phyloP scores from a whole-genome alignment of 2,329 filamentous ascomycete species.

The Arthrobotrys pseudoclavata region DNA sequence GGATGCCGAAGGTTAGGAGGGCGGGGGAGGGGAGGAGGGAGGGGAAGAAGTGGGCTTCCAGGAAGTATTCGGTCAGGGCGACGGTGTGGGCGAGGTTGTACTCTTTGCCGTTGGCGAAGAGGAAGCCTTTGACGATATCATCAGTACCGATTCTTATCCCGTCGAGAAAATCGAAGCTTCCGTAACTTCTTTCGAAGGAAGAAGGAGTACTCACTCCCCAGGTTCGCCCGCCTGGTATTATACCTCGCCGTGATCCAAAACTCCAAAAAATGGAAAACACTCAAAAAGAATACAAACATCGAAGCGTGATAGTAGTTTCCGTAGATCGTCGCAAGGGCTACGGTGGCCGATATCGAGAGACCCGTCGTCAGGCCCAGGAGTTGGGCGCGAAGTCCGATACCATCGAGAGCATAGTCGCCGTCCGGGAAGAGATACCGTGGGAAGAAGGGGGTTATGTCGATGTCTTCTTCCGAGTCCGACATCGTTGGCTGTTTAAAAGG shows the following conservation, averaged over 20 bases:
- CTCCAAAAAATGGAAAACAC: conserved; percentile 94
- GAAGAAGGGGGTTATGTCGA: conserved; percentile 59
- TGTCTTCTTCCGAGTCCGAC: conserved; percentile 46
- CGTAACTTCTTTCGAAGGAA: no score
- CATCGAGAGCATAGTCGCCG: conserved; percentile 72
- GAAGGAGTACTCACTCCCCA: conserved; percentile 68
- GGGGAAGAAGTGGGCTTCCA: conserved; percentile 74
- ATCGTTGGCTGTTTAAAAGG: conserved; percentile 26
- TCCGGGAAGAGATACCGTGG: conserved; percentile 66
- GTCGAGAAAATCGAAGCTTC: neutral
- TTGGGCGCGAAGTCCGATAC: conserved; percentile 74
- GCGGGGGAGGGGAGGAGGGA: conserved; percentile 63
- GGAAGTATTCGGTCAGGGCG: conserved; percentile 79
- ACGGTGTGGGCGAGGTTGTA: conserved; percentile 86
- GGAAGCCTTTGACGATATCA: conserved; percentile 75
- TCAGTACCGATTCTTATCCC: no score
- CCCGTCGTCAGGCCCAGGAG: conserved; percentile 66
- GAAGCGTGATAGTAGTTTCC: conserved; percentile 30
- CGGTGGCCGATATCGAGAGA: conserved; percentile 40
- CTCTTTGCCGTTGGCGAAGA: conserved; percentile 80
- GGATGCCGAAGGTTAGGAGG: conserved; percentile 70
- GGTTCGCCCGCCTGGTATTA: conserved; percentile 80
- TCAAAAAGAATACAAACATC: conserved; percentile 77
- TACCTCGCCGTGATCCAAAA: conserved; percentile 89
- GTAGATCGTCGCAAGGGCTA: conserved; percentile 1